phyloP scores from a whole-genome alignment of 2,329 filamentous ascomycete species.

The Phyllosticta ampelicida region DNA sequence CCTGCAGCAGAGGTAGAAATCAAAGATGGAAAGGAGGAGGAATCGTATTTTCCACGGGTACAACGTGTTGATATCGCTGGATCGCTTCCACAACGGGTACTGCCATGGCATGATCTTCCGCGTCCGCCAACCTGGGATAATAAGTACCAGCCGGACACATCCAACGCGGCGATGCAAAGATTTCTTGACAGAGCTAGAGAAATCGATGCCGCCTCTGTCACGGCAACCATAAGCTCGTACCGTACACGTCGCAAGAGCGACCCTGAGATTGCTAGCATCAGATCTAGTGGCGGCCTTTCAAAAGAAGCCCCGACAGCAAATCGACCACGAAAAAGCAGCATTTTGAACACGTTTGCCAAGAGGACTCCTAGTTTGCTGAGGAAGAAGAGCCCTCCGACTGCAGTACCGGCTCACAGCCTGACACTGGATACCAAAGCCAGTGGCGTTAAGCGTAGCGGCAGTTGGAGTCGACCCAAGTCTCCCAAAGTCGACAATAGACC shows the following conservation, averaged over 20 bases:
- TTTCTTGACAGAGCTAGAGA: conserved; percentile 40
- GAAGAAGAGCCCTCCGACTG: conserved; percentile 20
- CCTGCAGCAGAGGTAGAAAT: conserved; percentile 19
- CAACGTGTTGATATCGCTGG: not conserved
- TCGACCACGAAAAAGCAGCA: conserved; percentile 37
- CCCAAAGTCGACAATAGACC: conserved; percentile 30
- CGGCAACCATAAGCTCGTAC: conserved; percentile 61
- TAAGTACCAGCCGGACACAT: conserved; percentile 40
- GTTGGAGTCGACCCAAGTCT: conserved; percentile 31
- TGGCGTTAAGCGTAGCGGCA: conserved; percentile 26
- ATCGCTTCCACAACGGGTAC: conserved; percentile 23
- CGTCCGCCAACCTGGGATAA: conserved; percentile 21
- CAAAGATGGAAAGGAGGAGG: conserved; percentile 9
- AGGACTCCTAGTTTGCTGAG: conserved; percentile 31
- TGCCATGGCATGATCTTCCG: conserved; percentile 38
- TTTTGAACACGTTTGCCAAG: conserved; percentile 36
- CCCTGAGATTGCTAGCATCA: conserved; percentile 52
- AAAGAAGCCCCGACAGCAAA: conserved; percentile 34
- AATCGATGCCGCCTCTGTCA: conserved; percentile 43
- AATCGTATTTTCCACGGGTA: conserved; percentile 21
- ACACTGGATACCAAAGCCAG: conserved; percentile 4
- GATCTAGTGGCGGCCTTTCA: conserved; percentile 47
- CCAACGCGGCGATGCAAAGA: conserved; percentile 45
- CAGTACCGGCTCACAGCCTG: not conserved
- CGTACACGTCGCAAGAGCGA: conserved; percentile 45